phyloP scores from a whole-genome alignment of 257 asterid genomes.

The Ajuga chamaepitys region DNA sequence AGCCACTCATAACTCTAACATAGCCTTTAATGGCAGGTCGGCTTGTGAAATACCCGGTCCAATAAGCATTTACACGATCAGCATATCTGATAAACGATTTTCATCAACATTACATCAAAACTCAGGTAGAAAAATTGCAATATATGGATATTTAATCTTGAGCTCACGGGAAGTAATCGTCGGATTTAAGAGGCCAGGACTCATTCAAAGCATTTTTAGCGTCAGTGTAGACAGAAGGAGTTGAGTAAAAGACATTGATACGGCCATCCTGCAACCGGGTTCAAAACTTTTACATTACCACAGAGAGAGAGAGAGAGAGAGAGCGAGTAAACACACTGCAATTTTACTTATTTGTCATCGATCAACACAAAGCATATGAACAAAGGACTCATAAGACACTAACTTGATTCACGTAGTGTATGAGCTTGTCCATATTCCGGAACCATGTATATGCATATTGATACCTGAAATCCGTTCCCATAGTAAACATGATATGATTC shows the following conservation, averaged over 20 bases:
- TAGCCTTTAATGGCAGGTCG: slow-evolving; percentile 81
- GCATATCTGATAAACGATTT: slow-evolving; percentile 63
- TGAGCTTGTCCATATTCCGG: slow-evolving; percentile 93
- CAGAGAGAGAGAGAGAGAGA: not conserved
- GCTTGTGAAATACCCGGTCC: slow-evolving; percentile 99
- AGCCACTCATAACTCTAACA: slow-evolving; percentile 83
- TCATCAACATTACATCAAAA: slow-evolving; percentile 4
- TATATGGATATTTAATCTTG: not conserved
- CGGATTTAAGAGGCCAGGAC: slow-evolving; percentile 90
- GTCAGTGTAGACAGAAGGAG: slow-evolving; percentile 90
- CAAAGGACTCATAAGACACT: slow-evolving; percentile 17
- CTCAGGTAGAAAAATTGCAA: not conserved
- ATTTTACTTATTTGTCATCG: no score
- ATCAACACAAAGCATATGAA: not conserved
- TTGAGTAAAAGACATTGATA: slow-evolving; percentile 89
- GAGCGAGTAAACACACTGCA: no score
- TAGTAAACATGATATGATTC: slow-evolving; percentile 97
- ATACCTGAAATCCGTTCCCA: slow-evolving; percentile 99
- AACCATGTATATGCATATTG: slow-evolving; percentile 89
- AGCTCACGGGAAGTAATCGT: slow-evolving; percentile 93
- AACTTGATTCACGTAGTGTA: slow-evolving; percentile 87
- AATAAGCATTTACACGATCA: slow-evolving; percentile 77
- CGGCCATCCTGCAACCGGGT: slow-evolving; percentile 84
- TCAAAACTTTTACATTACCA: not conserved
- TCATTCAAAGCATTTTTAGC: slow-evolving; percentile 72